Conservation (phyloP, 177 flowering plant species). For the Vitis hybrid region DNA sequence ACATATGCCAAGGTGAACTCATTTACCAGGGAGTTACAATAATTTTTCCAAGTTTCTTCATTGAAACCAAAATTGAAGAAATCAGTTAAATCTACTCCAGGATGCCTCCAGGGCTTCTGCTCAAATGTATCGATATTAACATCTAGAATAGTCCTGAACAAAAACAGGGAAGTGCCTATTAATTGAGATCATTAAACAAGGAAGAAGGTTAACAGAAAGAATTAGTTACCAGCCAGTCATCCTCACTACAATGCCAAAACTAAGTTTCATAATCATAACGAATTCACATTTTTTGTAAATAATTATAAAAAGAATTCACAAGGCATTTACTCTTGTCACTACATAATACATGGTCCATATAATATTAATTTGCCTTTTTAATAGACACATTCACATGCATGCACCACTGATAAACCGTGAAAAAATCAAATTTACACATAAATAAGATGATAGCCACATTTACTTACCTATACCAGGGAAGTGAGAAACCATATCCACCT, state of each 20-base stretch:
- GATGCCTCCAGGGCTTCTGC: constrained; percentile 68
- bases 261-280: neutral
- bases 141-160: constrained; percentile 61
- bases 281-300: neutral
- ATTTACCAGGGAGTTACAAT: constrained; percentile 63
- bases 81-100: constrained; percentile 67
- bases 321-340: neutral
- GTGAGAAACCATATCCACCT: constrained; percentile 41
- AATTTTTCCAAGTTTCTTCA: constrained; percentile 74
- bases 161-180: constrained; percentile 10
- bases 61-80: constrained; percentile 76
- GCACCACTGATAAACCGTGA: neutral
- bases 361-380: neutral
- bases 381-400: neutral
- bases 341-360: neutral
- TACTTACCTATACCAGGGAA: constrained; percentile 59
- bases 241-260: neutral
- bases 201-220: neutral
- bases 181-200: neutral
- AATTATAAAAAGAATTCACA: no score
- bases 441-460: neutral
- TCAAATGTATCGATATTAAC: constrained; percentile 54
- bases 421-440: neutral
- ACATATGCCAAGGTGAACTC: neutral
- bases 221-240: neutral